These are phyloP conservation scores for Aspergillus arachidicola DNA, from an alignment of 2,329 filamentous ascomycete species.

Conservation along the genomic window DNA sequence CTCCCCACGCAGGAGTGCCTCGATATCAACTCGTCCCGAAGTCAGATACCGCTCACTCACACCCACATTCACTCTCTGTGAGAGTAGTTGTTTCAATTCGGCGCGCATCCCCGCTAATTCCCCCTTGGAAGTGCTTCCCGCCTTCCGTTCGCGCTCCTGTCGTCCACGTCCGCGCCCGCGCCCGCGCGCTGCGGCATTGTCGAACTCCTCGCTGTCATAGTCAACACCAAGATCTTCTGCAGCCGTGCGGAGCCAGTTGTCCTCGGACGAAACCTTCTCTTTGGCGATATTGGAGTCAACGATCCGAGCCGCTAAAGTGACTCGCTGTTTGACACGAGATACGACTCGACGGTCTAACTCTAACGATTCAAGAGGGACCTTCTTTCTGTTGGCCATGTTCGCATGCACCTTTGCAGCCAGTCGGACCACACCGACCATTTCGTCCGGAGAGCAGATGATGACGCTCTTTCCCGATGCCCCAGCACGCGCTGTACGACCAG, in stretches of 20 bases:
- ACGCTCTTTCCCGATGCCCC: conserved; percentile 77
- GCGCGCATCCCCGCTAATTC: conserved; percentile 72
- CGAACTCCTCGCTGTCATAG: conserved; percentile 87
- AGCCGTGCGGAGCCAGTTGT: conserved; percentile 79
- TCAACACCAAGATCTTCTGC: conserved; percentile 94
- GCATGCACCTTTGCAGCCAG: conserved; percentile 88
- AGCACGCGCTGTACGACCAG: conserved; percentile 88
- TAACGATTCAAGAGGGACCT: conserved; percentile 70
- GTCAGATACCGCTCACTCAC: conserved; percentile 87
- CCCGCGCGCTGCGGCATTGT: conserved; percentile 54
- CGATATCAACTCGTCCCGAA: conserved; percentile 74
- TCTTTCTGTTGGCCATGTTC: conserved; percentile 54
- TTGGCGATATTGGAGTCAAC: conserved; percentile 82
- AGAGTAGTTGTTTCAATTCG: conserved; percentile 71
- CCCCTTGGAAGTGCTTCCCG: conserved; percentile 67
- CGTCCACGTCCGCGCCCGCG: conserved; percentile 72
- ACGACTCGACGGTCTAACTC: conserved; percentile 82
- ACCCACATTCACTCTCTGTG: conserved; percentile 77
- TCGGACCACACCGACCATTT: conserved; percentile 80
- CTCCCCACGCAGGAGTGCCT: conserved; percentile 65
- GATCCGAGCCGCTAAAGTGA: conserved; percentile 81
- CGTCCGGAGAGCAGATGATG: conserved; percentile 86
- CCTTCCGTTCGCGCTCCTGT: conserved; percentile 73
- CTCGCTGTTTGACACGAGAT: conserved; percentile 72
- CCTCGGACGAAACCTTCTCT: conserved; percentile 80